Evolutionary conservation across 768 basidiomycete genomes (phyloP), one percentile per base, ranked within the genome.

Genomic region (Amanita polypyramis): DNA sequence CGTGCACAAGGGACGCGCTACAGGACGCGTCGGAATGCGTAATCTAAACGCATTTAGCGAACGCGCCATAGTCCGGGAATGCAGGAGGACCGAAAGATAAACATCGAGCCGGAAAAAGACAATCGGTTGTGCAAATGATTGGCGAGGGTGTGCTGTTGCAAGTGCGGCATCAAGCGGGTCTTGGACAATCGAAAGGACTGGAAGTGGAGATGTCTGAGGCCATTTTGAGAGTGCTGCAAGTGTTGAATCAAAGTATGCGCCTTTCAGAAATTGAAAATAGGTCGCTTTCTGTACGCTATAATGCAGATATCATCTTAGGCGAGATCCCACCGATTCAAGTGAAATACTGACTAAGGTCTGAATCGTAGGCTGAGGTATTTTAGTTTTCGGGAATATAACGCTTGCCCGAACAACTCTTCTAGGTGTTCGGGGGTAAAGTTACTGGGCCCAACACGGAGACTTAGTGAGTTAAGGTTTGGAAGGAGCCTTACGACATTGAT

Each of bases 181-280:
- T 63, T 87, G 84, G 9, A 84, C 67, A 40, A 87, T 74, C 3
- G 82, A 85, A 2, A 85, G 56, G 0, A 63, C 62, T 1, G 68
- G 64, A 2, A 83, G 60, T 27, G 38, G 20, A 12, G 51, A 34
- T 3, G 58, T 56, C 12, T 62, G 53, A 3, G 81, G 79, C 85
- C 89, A 90, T 23, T 63, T 65, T 3, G 83, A 72, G 42, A 95
- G 65, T 4, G 74, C 73, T 15, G 68, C 60, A 3, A 93, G 67
- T 0, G 77, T 70, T 2, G 78, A 80, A 59, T 95, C 90, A 55
- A 90, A 94, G 62, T 93, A 94, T 34, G 80, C 76, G 19, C 91
- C 91, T 80, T 81, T 36, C 14, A 90, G 74, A 60, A 94, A 93
- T 51, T 85, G 85, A 54, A 81, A 80, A 60, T 93, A 94, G 1